Conservation (phyloP, 768 basidiomycete genomes). For the Galerina marginata region DNA sequence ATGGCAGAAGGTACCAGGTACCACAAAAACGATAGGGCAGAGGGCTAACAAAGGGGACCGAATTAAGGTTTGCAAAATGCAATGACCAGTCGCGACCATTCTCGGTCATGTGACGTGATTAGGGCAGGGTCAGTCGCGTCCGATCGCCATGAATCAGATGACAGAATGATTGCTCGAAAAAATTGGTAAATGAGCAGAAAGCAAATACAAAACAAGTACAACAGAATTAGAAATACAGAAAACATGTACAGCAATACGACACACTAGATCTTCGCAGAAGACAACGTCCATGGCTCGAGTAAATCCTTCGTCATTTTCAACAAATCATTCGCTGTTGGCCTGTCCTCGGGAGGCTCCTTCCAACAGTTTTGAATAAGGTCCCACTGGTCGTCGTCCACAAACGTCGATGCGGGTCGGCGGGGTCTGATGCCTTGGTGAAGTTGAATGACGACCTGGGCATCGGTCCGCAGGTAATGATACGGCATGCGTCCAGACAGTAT, state of each 20-base stretch:
- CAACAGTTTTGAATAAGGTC: slow-evolving; percentile 47
- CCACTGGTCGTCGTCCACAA: slow-evolving; percentile 47
- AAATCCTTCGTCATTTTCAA: slow-evolving; percentile 7
- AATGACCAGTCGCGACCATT: too few species aligned
- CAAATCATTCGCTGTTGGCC: slow-evolving; percentile 38
- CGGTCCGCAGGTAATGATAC: slow-evolving; percentile 43
- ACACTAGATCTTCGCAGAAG: not conserved
- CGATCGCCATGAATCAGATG: not conserved
- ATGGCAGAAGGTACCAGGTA: too few species aligned
- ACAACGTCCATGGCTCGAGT: slow-evolving; percentile 1
- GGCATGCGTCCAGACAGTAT: slow-evolving; percentile 47
- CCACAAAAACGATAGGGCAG: too few species aligned
- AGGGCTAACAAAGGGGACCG: too few species aligned
- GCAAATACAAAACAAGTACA: slow-evolving; percentile 1
- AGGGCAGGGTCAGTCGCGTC: slow-evolving; percentile 5
- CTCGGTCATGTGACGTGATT: not conserved
- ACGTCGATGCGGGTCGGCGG: slow-evolving; percentile 40
- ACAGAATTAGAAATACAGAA: not conserved
- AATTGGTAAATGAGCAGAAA: not conserved
- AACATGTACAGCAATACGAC: too few species aligned
- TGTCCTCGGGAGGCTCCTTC: slow-evolving; percentile 33
- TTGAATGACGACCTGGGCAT: slow-evolving; percentile 48
- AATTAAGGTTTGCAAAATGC: too few species aligned
- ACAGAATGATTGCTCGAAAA: too few species aligned
- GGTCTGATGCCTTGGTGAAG: slow-evolving; percentile 46